These are phyloP conservation scores for Mucor saturninus DNA, from an alignment of 371 early-diverging fungal genomes.

Conservation along the genomic window DNA sequence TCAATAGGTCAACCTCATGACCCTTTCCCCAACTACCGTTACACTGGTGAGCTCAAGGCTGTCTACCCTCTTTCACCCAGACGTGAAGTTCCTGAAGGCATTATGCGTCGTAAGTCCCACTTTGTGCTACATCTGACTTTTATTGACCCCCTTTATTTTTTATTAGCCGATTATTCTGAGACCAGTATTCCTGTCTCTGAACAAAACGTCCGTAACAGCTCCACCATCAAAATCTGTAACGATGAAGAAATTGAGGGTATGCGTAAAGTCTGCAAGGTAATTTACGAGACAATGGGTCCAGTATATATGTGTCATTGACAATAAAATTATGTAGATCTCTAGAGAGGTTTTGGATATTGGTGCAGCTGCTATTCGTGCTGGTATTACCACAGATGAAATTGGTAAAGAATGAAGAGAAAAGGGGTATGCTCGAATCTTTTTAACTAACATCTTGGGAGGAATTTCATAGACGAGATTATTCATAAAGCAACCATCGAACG, in stretches of 20 bases:
- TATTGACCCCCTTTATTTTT: not conserved
- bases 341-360: conserved; percentile 89
- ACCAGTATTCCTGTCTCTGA: conserved; percentile 75
- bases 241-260: conserved; percentile 81
- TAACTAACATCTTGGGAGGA: not conserved
- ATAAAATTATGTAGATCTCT: conserved; percentile 56
- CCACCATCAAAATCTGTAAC: conserved; percentile 71
- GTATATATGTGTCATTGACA: too few species aligned
- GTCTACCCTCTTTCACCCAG: conserved; percentile 85
- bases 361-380: conserved; percentile 78
- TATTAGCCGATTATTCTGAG: conserved; percentile 82
- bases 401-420: conserved; percentile 25
- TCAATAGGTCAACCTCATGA: conserved; percentile 44
- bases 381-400: conserved; percentile 93
- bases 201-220: conserved; percentile 57
- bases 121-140: not conserved
- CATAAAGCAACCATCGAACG: conserved; percentile 89
- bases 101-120: conserved; percentile 60
- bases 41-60: conserved; percentile 85
- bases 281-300: too few species aligned
- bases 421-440: not conserved
- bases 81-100: conserved; percentile 79
- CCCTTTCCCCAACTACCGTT: conserved; percentile 64
- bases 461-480: conserved; percentile 70
- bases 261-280: conserved; percentile 80